These are phyloP conservation scores for Dactylis glomerata DNA, from an alignment of 176 grass and related monocot genomes.

Conservation along the genomic window DNA sequence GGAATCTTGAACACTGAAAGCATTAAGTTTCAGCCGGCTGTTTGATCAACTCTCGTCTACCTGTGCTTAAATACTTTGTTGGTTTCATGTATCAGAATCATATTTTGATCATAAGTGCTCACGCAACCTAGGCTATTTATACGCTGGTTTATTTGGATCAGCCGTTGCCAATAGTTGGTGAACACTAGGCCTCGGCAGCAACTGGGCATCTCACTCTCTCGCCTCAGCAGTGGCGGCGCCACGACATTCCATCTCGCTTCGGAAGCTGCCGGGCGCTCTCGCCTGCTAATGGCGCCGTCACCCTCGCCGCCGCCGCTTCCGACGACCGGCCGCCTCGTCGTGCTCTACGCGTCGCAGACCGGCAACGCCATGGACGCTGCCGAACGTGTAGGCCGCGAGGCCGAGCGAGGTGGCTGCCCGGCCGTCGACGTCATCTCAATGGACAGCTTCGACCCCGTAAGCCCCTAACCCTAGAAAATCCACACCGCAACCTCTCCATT, in stretches of 20 bases:
- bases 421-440: constrained; percentile 68
- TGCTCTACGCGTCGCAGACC: constrained; percentile 82
- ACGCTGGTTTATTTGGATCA: too few relatives aligned
- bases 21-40: too few relatives aligned
- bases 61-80: too few relatives aligned
- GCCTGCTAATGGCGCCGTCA: constrained; percentile 27
- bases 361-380: constrained; percentile 81
- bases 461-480: constrained; percentile 2
- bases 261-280: neutral
- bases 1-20: too few relatives aligned
- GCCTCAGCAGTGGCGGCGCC: neutral
- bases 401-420: constrained; percentile 81
- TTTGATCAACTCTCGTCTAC: too few relatives aligned
- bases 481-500: neutral
- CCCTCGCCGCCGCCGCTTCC: neutral
- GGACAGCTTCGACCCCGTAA: constrained; percentile 72
- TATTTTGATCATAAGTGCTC: too few relatives aligned
- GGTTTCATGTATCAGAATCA: too few relatives aligned
- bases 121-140: too few relatives aligned
- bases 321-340: constrained; percentile 41
- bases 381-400: constrained; percentile 73
- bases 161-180: too few relatives aligned
- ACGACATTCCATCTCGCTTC: neutral
- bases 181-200: too few relatives aligned
- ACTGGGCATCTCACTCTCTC: neutral